Evolutionary conservation across 2,329 filamentous ascomycete species (phyloP).

Genomic region (Teratosphaeria zuluensis): DNA sequence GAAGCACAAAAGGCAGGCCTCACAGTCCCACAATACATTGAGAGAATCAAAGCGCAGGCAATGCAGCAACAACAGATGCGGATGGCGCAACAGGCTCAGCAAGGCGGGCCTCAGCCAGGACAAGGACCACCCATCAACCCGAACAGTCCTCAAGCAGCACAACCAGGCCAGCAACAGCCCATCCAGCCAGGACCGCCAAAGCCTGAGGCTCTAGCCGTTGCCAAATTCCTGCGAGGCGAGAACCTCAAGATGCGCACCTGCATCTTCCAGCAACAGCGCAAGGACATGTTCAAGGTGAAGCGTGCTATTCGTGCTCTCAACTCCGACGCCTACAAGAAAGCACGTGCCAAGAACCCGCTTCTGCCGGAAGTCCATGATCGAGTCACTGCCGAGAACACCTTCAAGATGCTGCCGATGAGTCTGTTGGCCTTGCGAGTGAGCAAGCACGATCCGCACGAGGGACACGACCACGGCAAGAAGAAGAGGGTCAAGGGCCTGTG

Average conservation of each 20-base stretch:
- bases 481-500: conserved; percentile 94
- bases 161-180: conserved; percentile 49
- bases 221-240: conserved; percentile 75
- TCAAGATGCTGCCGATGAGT: conserved; percentile 90
- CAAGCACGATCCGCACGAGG: conserved; percentile 70
- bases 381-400: conserved; percentile 79
- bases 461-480: conserved; percentile 60
- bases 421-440: conserved; percentile 84
- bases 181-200: conserved; percentile 74
- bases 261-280: conserved; percentile 90
- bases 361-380: conserved; percentile 83
- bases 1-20: conserved; percentile 81
- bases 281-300: conserved; percentile 98
- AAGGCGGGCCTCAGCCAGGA: conserved; percentile 28
- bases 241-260: conserved; percentile 82
- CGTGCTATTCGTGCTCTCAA: conserved; percentile 84
- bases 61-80: conserved; percentile 47
- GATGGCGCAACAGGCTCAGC: conserved; percentile 18
- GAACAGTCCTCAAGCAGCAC: conserved; percentile 30
- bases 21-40: conserved; percentile 74
- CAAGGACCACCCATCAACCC: conserved; percentile 3
- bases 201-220: conserved; percentile 78
- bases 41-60: conserved; percentile 42
- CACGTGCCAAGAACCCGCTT: conserved; percentile 75
- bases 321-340: conserved; percentile 83